phyloP scores from a whole-genome alignment of 371 early-diverging fungal genomes.

The Cladochytrium tenue region DNA sequence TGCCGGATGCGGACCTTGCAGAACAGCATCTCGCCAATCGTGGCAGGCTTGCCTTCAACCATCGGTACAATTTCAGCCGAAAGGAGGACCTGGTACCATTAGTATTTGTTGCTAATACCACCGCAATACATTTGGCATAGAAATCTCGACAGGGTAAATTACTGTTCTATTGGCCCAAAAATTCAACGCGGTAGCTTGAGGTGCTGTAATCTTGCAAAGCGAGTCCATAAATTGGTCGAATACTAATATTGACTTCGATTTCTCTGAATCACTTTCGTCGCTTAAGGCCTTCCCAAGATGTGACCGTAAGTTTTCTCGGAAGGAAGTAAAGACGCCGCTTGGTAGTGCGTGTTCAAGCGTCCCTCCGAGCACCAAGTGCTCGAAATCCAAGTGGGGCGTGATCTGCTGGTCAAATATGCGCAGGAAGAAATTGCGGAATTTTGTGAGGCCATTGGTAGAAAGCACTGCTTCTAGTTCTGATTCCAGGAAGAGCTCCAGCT shows the following conservation, averaged over 20 bases:
- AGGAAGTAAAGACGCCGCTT: neutral
- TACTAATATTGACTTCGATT: too few species aligned
- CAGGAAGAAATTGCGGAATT: neutral
- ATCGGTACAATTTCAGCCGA: slow-evolving; percentile 57
- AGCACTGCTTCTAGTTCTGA: neutral
- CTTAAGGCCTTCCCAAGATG: neutral
- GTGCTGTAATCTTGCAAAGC: too few species aligned
- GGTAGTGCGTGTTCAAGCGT: neutral
- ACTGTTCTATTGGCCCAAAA: too few species aligned
- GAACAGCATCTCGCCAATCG: slow-evolving; percentile 60
- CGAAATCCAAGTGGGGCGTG: neutral
- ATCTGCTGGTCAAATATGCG: neutral
- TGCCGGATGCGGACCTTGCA: slow-evolving; percentile 59
- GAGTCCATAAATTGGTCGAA: too few species aligned
- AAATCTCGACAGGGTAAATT: too few species aligned
- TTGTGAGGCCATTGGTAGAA: neutral
- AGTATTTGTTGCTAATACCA: too few species aligned
- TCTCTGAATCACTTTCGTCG: too few species aligned
- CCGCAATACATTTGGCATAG: too few species aligned
- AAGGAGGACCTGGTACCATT: slow-evolving; percentile 45
- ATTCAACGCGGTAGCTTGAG: too few species aligned
- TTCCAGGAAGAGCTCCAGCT: neutral
- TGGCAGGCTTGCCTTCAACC: slow-evolving; percentile 42
- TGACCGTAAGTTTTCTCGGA: neutral
- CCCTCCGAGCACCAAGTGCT: neutral